Base-by-base conservation (phyloP, 768 basidiomycete species). In the Atractiella rhizophila region DNA sequence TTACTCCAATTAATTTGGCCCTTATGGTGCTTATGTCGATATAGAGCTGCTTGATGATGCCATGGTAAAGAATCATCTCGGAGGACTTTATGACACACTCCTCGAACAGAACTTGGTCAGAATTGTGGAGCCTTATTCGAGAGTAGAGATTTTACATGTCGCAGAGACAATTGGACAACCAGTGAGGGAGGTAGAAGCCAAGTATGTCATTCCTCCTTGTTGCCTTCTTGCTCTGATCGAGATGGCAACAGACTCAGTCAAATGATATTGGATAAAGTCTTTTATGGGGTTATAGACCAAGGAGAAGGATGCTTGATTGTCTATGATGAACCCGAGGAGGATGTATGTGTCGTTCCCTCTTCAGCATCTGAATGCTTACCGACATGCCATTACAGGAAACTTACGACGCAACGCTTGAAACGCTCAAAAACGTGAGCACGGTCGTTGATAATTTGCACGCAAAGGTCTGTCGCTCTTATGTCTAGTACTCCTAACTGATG, bases 211-310 rank as follows among this genome's bases (percentile, higher is more conserved):
- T 38, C 44, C 12, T n/a, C n/a, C 20, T 37, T 27, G 13, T 32
- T n/a, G 19, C 34, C 21, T 25, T 23, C 16, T 31, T 40, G 15
- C 18, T 16, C 27, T 16, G 24, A 20, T 6, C 31, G 16, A 15
- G 37, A 11, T 13, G 13, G 25, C 11, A 18, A 5, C 50, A 88
- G 86, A 56, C 62, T 96, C 21, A 83, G 79, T 24, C 88, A 98
- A 57, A 96, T 98, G 88, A 98, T 96, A 47, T 63, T 94, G 28
- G 88, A 94, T 61, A 86, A 86, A 51, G 71, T 86, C 2, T 69
- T 96, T 48, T 70, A 81, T 47, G 88, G 88, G 5, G 85, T 98
- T 1, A 66, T 98, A n/a, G 88, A 96, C 57, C 88, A 96, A 57
- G 83, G 82, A 21, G 69, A 80, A 3, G 85, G 85, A 0, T 85